Evolutionary conservation across 2,329 filamentous ascomycete species (phyloP).

Genomic region (Knoxdaviesia proteae): DNA sequence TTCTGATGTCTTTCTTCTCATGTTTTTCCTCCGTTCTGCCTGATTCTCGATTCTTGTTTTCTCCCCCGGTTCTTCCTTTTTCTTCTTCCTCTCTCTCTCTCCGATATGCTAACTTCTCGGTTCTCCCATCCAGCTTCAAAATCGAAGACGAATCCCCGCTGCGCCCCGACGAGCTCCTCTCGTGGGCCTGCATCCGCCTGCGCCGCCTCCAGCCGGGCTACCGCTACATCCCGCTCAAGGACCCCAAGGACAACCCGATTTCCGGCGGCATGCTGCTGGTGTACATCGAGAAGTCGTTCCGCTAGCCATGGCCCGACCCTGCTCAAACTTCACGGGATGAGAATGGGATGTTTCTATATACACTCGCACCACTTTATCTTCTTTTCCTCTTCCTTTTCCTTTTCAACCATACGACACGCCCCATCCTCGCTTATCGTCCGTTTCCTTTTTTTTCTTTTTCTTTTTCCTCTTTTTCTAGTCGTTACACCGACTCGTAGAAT

Average conservation of each 20-base stretch:
- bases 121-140: conserved; percentile 22
- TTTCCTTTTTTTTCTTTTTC: too few species aligned
- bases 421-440: too few species aligned
- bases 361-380: too few species aligned
- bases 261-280: conserved; percentile 28
- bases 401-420: too few species aligned
- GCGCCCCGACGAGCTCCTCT: conserved; percentile 17
- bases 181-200: conserved; percentile 38
- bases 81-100: neutral
- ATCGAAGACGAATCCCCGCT: conserved; percentile 26
- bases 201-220: conserved; percentile 34
- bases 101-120: neutral
- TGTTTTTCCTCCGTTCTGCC: neutral
- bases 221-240: conserved; percentile 29
- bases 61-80: neutral
- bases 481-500: too few species aligned
- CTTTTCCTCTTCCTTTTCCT: too few species aligned
- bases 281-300: conserved; percentile 25
- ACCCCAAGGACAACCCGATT: conserved; percentile 21
- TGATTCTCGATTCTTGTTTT: neutral
- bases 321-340: too few species aligned
- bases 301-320: neutral
- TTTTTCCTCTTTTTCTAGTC: too few species aligned
- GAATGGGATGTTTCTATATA: too few species aligned
- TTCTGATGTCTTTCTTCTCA: neutral